Evolutionary conservation across 2,329 filamentous ascomycete species (phyloP).

Genomic region (Diaporthe capsici): DNA sequence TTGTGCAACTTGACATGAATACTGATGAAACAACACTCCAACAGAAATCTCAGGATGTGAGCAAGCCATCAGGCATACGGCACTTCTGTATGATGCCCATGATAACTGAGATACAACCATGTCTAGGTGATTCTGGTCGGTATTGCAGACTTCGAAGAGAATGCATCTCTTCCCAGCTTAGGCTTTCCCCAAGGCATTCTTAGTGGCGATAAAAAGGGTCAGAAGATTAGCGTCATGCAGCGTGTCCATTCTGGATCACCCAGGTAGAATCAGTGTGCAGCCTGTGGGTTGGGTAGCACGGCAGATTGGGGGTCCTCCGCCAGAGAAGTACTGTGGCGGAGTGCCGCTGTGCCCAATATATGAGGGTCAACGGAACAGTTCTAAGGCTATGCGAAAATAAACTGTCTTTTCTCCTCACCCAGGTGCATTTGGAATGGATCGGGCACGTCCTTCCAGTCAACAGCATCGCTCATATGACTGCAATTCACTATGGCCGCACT

Average conservation of each 20-base stretch:
- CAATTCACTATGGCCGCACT: neutral
- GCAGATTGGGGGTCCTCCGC: neutral
- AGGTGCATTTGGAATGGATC: neutral
- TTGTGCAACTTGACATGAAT: neutral
- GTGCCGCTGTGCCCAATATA: neutral
- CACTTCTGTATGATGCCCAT: neutral
- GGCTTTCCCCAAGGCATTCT: neutral
- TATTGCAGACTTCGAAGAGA: neutral
- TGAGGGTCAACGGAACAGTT: neutral
- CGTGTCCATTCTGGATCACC: neutral
- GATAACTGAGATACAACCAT: neutral
- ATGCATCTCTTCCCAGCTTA: neutral
- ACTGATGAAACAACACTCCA: neutral
- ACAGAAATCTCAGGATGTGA: too few species aligned
- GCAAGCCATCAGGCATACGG: neutral
- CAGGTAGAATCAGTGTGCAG: neutral
- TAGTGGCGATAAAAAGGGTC: neutral
- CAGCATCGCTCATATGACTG: neutral
- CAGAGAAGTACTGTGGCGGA: too few species aligned
- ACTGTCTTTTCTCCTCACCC: neutral
- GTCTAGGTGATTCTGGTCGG: neutral
- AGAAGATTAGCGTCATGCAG: neutral
- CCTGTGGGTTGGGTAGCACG: neutral
- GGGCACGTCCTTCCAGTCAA: too few species aligned
- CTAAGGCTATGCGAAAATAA: too few species aligned